Evolutionary conservation across 208 protist genomes (phyloP).

Genomic region (Acanthamoeba royreba): DNA sequence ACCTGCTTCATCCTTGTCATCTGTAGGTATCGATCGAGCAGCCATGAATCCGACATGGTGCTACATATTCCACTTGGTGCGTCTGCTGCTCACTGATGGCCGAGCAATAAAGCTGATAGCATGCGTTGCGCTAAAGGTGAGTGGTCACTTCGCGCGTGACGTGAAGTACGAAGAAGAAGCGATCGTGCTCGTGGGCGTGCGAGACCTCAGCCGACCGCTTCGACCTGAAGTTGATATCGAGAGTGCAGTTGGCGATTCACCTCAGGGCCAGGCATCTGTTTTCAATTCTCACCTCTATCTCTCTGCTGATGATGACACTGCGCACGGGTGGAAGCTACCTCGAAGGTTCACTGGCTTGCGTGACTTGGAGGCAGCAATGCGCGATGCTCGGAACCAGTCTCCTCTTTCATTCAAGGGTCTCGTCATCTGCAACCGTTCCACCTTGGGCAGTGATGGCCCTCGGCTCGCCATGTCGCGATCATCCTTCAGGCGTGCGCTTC

Average conservation of each 20-base stretch:
- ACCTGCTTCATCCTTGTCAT: neutral
- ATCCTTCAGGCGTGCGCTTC: neutral
- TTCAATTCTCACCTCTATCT: neutral
- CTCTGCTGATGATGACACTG: neutral
- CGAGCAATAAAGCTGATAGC: too few species aligned
- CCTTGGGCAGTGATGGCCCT: neutral
- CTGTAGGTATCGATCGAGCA: neutral
- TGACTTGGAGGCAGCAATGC: neutral
- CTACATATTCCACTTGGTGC: slow-evolving; percentile 7
- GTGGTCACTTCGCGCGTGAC: neutral
- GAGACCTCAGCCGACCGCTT: neutral
- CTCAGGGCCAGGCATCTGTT: too few species aligned
- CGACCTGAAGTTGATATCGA: neutral
- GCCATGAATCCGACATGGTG: neutral
- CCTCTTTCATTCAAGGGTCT: neutral
- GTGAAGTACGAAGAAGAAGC: neutral
- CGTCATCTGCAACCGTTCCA: neutral
- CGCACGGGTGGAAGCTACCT: neutral
- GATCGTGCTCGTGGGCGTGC: neutral
- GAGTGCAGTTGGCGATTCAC: neutral
- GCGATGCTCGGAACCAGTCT: neutral
- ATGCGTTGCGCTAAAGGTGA: too few species aligned
- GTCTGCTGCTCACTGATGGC: neutral
- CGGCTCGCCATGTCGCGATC: too few species aligned
- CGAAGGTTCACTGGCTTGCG: neutral